These are phyloP conservation scores for Cutaneotrichosporon dermatis DNA, from an alignment of 1,284 basidiomycete genomes.

Conservation along the genomic window DNA sequence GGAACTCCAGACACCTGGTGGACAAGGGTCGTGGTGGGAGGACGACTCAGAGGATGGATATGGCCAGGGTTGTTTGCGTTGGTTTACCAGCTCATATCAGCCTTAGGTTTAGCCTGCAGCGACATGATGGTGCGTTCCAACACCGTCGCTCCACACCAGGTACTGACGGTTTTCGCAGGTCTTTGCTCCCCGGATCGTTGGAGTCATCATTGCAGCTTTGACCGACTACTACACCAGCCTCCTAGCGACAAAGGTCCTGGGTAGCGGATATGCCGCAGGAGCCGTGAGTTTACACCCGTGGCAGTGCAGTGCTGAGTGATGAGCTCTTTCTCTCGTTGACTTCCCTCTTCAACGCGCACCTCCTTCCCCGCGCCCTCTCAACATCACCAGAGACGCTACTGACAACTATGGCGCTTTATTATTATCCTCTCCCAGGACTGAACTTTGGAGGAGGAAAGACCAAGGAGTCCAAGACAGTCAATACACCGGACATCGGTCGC, in stretches of 20 bases:
- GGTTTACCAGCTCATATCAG: conserved; percentile 2
- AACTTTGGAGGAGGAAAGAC: neutral
- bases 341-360: conserved; percentile 80
- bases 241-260: conserved; percentile 61
- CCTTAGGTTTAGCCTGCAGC: conserved; percentile 52
- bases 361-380: conserved; percentile 81
- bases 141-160: too few relatives aligned
- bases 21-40: conserved; percentile 23
- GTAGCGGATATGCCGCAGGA: conserved; percentile 58
- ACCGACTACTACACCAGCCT: conserved; percentile 73
- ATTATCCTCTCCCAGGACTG: conserved; percentile 57
- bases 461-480: too few relatives aligned
- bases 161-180: conserved; percentile 34
- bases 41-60: conserved; percentile 24
- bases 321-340: conserved; percentile 77
- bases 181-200: conserved; percentile 66
- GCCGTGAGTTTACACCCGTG: conserved; percentile 57
- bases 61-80: conserved; percentile 17
- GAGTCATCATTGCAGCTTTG: conserved; percentile 71
- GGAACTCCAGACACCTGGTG: conserved; percentile 55
- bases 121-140: conserved; percentile 55
- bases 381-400: conserved; percentile 90
- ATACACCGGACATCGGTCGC: too few relatives aligned
- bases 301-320: neutral
- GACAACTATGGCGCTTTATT: conserved; percentile 69